Conservation (phyloP, 164 flowering plant genomes). For the Houttuynia cordata region DNA sequence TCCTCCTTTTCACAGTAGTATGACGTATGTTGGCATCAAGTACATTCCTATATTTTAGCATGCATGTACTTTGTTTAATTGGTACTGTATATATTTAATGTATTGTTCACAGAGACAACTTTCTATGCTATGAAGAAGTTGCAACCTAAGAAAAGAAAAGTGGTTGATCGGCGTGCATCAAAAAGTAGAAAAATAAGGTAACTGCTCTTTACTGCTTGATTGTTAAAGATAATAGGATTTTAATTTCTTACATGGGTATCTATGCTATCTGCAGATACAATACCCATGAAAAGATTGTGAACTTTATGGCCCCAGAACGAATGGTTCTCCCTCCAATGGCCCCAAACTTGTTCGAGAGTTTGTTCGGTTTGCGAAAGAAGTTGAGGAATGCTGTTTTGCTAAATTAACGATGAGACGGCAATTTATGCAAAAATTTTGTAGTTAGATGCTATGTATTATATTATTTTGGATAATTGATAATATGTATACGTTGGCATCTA, state of each 20-base stretch:
- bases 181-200: conserved; percentile 92
- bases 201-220: not conserved
- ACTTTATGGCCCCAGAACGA: conserved; percentile 84
- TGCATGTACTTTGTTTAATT: too few relatives aligned
- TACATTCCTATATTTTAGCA: too few relatives aligned
- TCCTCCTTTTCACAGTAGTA: too few relatives aligned
- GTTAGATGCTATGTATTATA: too few relatives aligned
- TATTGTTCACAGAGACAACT: conserved; percentile 41
- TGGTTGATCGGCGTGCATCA: conserved; percentile 83
- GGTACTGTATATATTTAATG: not conserved
- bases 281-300: conserved; percentile 72
- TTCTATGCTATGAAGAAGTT: conserved; percentile 55
- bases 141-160: conserved; percentile 71
- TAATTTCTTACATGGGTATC: too few relatives aligned
- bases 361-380: conserved; percentile 51
- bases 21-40: too few relatives aligned
- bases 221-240: not conserved
- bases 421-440: too few relatives aligned
- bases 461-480: too few relatives aligned
- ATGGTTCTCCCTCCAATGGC: conserved; percentile 59
- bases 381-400: conserved; percentile 13
- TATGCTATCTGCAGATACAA: conserved; percentile 41
- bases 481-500: too few relatives aligned
- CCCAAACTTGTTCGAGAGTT: conserved; percentile 55
- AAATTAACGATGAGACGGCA: too few relatives aligned